These are phyloP conservation scores for Stramenopiles sp. DNA, from an alignment of 352 stramenopile species.

Conservation along the genomic window DNA sequence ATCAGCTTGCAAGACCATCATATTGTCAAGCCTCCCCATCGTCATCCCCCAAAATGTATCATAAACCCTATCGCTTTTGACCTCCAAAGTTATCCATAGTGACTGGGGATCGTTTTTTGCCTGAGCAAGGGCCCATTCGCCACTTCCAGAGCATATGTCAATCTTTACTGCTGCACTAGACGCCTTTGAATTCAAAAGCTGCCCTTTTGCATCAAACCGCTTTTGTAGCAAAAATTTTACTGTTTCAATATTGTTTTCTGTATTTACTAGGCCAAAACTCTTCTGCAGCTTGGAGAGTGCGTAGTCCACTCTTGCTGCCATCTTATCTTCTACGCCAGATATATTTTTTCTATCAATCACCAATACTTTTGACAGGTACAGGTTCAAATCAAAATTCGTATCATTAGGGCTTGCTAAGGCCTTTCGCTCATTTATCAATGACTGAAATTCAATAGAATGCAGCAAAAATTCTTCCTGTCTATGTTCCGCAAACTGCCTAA, in stretches of 20 bases:
- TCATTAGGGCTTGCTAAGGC: neutral
- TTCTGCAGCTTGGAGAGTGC: neutral
- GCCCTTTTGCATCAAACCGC: neutral
- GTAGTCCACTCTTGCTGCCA: neutral
- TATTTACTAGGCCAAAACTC: neutral
- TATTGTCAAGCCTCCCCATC: conserved; percentile 13
- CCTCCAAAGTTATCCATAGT: conserved; percentile 18
- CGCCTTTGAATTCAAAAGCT: neutral
- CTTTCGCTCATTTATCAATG: neutral
- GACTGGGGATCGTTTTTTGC: conserved; percentile 11
- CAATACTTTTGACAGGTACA: neutral
- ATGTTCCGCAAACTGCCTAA: neutral
- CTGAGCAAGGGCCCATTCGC: conserved; percentile 19
- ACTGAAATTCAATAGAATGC: neutral
- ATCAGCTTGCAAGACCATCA: conserved; percentile 16
- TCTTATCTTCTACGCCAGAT: neutral
- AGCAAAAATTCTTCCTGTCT: neutral
- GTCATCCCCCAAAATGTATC: conserved; percentile 15
- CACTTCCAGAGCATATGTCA: conserved; percentile 19
- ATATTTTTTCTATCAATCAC: neutral
- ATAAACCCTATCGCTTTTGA: conserved; percentile 20
- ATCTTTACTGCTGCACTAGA: conserved; percentile 16
- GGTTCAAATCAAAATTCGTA: too few relatives aligned
- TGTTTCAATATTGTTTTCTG: neutral
- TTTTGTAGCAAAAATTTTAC: too few relatives aligned